Percentiles rank a stretch among this genome's conserved stretches.
Conservation (phyloP, 2,329 filamentous ascomycete species). For the Ceratocystis papillata region DNA sequence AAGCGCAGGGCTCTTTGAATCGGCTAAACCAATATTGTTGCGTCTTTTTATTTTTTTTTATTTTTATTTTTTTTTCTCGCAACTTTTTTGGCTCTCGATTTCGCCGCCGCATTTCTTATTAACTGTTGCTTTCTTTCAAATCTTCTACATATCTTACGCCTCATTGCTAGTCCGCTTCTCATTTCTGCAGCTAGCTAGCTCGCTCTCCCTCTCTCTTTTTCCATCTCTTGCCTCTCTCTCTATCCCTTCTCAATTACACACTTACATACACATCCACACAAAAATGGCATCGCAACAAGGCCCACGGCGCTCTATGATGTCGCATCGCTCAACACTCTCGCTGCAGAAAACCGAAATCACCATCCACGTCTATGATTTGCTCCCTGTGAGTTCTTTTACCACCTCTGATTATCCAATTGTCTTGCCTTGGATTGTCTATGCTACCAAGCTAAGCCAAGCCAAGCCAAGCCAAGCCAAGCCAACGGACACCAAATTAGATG, state of each 20-base stretch:
- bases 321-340: constrained; percentile 56
- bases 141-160: no score
- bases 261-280: background rate
- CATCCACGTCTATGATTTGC: constrained; percentile 68
- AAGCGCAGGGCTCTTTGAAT: no score
- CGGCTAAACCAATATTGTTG: background rate
- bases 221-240: background rate
- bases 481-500: background rate
- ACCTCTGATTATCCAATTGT: background rate
- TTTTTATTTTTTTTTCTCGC: background rate
- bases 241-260: background rate
- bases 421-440: constrained; percentile 49
- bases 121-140: no score
- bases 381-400: constrained; percentile 45
- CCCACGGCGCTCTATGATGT: constrained; percentile 33
- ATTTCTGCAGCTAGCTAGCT: no score
- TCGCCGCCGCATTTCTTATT: no score
- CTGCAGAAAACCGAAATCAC: constrained; percentile 61
- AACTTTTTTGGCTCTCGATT: background rate
- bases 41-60: background rate
- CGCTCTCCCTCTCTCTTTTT: background rate
- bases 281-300: constrained; percentile 38
- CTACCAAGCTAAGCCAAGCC: constrained; percentile 32
- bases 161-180: no score
- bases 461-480: background rate